These are phyloP conservation scores for Mortierella hygrophila DNA, from an alignment of 192 early-diverging fungal species.

Conservation along the genomic window DNA sequence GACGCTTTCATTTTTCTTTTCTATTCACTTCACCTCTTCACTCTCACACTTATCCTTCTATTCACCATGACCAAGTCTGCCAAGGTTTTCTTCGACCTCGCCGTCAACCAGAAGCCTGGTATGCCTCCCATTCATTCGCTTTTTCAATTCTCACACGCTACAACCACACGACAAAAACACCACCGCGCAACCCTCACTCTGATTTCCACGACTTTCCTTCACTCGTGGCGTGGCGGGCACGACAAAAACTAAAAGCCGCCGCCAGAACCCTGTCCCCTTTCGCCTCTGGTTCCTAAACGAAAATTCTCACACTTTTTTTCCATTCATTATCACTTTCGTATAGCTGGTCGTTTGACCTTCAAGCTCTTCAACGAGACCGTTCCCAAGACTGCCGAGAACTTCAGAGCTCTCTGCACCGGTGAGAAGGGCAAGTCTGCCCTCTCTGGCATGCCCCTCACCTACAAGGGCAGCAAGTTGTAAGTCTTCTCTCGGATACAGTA, in stretches of 20 bases:
- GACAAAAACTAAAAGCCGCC: too few relatives aligned
- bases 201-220: not conserved
- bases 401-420: conserved; percentile 78
- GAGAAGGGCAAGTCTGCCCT: conserved; percentile 66
- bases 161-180: not conserved
- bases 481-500: not conserved
- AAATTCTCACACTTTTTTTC: not conserved
- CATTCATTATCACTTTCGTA: not conserved
- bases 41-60: not conserved
- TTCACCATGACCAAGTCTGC: conserved; percentile 64
- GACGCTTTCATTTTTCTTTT: not conserved
- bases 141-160: conserved; percentile 13
- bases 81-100: conserved; percentile 81
- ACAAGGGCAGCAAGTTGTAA: conserved; percentile 67
- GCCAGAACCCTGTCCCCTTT: too few relatives aligned
- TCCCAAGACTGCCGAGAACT: conserved; percentile 98
- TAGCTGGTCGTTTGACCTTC: conserved; percentile 69
- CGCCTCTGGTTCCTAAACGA: not conserved
- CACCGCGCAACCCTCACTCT: not conserved
- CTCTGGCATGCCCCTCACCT: conserved; percentile 73
- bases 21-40: not conserved
- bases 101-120: conserved; percentile 69
- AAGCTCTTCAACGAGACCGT: conserved; percentile 83
- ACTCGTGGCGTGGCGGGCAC: too few relatives aligned
- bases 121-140: not conserved